Base-by-base conservation (phyloP, 164 flowering plant species). In the Warburgia ugandensis region DNA sequence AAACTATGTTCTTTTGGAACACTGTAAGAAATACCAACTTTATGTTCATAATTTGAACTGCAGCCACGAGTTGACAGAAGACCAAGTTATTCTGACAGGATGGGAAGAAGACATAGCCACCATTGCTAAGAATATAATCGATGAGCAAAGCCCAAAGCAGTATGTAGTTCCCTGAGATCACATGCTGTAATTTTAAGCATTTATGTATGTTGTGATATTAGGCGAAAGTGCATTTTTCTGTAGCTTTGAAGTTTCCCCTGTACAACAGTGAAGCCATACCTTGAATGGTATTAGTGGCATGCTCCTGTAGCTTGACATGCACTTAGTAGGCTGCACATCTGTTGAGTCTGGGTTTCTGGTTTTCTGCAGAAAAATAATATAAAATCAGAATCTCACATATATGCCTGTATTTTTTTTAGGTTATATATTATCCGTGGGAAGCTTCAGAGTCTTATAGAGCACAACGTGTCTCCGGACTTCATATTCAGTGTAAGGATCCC, bases 101-200 rank as follows among this genome's bases (percentile, higher is more conserved):
- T 81, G 92, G 92, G 92, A 84, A 63, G 81, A 79, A 25, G 74
- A 70, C 42, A 74, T 79, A 54, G 76, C 73, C 5, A 71, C 55
- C 31, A 67, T 80, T 49, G 87, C 85, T n/a, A 73, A 65, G 62
- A 68, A 74, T 25, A 72, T 81, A 11, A 48, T 78, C 20, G 65
- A 81, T 41, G 85, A 84, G 59, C 87, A 78, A 68, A 79, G 83
- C 65, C 85, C 83, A 4, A 79, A 62, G 57, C 81, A 81, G 85
- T 84, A 65, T 70, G 77, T 57, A 23, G 19, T 25, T 14, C 36
- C 17, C 29, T 40, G 1, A 9, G 2, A 9, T 12, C 43, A 4
- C 26, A 29, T 42, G 6, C 5, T 43, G 4, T 44, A 23, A 22
- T 45, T 12, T 12, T 27, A 22, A 12, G n/a, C 11, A 21, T 9